Conservation (phyloP, 331 rosid species). For the Saraca asoca region DNA sequence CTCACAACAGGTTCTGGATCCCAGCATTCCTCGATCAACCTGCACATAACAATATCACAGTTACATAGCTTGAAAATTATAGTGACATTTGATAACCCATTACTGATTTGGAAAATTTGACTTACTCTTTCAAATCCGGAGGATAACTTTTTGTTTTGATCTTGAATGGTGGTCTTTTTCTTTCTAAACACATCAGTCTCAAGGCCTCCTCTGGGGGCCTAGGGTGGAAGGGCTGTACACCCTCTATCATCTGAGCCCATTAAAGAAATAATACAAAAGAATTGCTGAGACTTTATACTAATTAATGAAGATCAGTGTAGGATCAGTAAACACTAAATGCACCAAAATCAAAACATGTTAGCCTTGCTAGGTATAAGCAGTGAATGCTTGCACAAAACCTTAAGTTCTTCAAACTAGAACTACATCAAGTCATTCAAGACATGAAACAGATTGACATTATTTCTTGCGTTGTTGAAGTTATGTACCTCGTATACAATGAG, state of each 20-base stretch:
- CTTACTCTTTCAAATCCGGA: constrained; percentile 89
- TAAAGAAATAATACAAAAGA: constrained; percentile 9
- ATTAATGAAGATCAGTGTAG: constrained; percentile 14
- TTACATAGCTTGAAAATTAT: constrained; percentile 34
- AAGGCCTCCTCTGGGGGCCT: constrained; percentile 68
- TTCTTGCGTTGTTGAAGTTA: constrained; percentile 1
- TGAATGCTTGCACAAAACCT: constrained; percentile 24
- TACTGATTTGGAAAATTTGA: constrained; percentile 22
- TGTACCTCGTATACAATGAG: constrained; percentile 86
- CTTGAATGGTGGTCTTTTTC: constrained; percentile 76
- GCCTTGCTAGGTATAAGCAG: background rate
- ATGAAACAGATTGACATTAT: constrained; percentile 22
- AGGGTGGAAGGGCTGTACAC: constrained; percentile 70
- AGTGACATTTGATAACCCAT: constrained; percentile 16
- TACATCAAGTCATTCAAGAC: constrained; percentile 9
- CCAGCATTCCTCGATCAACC: constrained; percentile 98
- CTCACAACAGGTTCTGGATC: constrained; percentile 72
- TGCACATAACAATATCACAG: constrained; percentile 44
- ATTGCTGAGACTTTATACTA: background rate
- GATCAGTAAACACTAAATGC: background rate
- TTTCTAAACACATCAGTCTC: constrained; percentile 68
- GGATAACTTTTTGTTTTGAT: constrained; percentile 82
- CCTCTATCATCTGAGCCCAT: constrained; percentile 82
- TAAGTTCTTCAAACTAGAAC: constrained; percentile 1
- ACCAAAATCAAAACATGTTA: background rate